These are phyloP conservation scores for Psilocybe sp. DNA, from an alignment of 768 basidiomycete species.

Conservation along the genomic window DNA sequence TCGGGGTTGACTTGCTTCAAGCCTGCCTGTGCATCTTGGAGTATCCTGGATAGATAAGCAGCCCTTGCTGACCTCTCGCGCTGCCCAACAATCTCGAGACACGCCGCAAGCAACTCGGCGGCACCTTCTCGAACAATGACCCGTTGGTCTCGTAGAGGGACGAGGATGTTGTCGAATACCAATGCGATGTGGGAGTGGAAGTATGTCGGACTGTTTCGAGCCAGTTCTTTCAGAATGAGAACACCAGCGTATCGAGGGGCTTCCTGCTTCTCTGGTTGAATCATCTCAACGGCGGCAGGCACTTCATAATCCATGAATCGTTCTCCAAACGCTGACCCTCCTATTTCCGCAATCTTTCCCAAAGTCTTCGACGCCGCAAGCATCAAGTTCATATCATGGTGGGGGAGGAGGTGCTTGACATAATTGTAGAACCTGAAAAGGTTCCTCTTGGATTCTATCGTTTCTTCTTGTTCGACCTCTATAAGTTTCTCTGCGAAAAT, in stretches of 20 bases:
- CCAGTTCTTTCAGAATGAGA: constrained; percentile 90
- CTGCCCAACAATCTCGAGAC: constrained; percentile 81
- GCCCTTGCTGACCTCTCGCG: constrained; percentile 67
- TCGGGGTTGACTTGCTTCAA: constrained; percentile 80
- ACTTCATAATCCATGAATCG: constrained; percentile 90
- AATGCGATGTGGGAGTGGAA: constrained; percentile 86
- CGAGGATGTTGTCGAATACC: constrained; percentile 91
- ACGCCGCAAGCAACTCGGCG: constrained; percentile 89
- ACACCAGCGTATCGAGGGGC: constrained; percentile 90
- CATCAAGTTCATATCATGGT: constrained; percentile 92
- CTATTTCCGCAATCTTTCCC: constrained; percentile 81
- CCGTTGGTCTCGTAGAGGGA: constrained; percentile 84
- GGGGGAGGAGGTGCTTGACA: constrained; percentile 88
- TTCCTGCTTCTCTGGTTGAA: constrained; percentile 80
- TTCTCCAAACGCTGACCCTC: constrained; percentile 82
- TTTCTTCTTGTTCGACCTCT: constrained; percentile 75
- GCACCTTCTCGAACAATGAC: constrained; percentile 91
- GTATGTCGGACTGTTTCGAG: constrained; percentile 80
- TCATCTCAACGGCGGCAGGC: constrained; percentile 74
- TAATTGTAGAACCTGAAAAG: constrained; percentile 90
- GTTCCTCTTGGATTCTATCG: constrained; percentile 75
- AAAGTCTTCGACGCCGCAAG: constrained; percentile 90
- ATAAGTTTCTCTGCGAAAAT: constrained; percentile 60
- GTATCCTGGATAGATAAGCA: constrained; percentile 74
- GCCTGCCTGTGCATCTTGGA: constrained; percentile 83